Percentiles rank a stretch among this genome's conserved stretches.
phyloP scores from a whole-genome alignment of 1,284 basidiomycete species.

The Vanrija humicola region DNA sequence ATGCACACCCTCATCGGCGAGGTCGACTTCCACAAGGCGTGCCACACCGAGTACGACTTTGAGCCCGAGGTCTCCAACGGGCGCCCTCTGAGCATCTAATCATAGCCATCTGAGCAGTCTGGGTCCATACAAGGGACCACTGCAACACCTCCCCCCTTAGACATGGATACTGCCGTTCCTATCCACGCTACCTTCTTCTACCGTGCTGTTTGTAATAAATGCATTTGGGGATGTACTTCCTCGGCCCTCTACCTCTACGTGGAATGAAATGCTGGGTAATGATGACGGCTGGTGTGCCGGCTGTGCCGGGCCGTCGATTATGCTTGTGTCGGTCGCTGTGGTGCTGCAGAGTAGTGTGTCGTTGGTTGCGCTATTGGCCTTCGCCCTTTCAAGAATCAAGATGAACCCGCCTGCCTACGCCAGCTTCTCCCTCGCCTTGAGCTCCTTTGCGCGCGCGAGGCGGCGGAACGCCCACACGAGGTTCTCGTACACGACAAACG shows the following conservation, averaged over 20 bases:
- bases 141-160: no score
- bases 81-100: background rate
- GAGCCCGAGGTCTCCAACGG: background rate
- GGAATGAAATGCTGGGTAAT: background rate
- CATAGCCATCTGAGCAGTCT: no score
- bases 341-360: background rate
- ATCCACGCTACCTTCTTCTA: background rate
- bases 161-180: background rate
- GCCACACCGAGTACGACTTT: constrained; percentile 18
- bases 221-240: background rate
- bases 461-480: constrained; percentile 73
- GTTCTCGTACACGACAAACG: constrained; percentile 98
- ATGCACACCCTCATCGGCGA: constrained; percentile 54
- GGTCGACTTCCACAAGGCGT: constrained; percentile 44
- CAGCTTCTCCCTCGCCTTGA: constrained; percentile 4
- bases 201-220: background rate
- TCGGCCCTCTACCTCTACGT: background rate
- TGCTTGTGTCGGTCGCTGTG: background rate
- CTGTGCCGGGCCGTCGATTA: background rate
- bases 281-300: background rate
- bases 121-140: no score
- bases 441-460: constrained; percentile 28
- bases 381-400: background rate
- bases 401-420: constrained; percentile 1
- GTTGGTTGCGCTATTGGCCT: background rate